phyloP scores from a whole-genome alignment of 2,329 filamentous ascomycete genomes.

The Knufia fluminis region DNA sequence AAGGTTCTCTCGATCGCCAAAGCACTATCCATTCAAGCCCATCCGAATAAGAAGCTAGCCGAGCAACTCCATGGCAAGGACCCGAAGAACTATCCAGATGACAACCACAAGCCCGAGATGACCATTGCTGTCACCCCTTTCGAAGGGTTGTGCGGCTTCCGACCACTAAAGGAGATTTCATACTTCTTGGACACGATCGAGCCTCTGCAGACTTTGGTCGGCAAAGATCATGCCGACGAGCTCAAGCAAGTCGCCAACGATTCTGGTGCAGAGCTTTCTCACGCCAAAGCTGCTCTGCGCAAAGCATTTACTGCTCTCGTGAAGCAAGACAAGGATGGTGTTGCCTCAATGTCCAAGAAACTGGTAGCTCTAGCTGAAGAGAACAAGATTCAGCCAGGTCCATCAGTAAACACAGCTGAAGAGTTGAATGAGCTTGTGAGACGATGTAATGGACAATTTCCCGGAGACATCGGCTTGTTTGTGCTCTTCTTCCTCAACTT shows the following conservation, averaged over 20 bases:
- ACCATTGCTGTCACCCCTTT: conserved; percentile 95
- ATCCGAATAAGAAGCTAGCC: conserved; percentile 90
- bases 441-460: conserved; percentile 74
- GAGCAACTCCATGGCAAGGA: conserved; percentile 79
- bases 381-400: conserved; percentile 31
- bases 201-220: conserved; percentile 57
- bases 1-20: conserved; percentile 96
- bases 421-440: conserved; percentile 68
- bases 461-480: conserved; percentile 82
- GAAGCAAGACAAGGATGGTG: conserved; percentile 59
- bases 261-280: conserved; percentile 43
- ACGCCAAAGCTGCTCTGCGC: conserved; percentile 71
- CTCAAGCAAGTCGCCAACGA: conserved; percentile 48
- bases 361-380: conserved; percentile 60
- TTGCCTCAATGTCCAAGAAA: conserved; percentile 56
- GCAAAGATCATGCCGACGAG: conserved; percentile 50
- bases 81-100: conserved; percentile 91
- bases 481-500: conserved; percentile 97
- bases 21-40: conserved; percentile 92
- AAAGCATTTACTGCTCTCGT: conserved; percentile 70
- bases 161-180: conserved; percentile 73
- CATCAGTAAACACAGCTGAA: conserved; percentile 57
- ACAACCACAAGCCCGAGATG: conserved; percentile 99
- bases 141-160: conserved; percentile 91
- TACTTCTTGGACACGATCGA: conserved; percentile 67